Evolutionary conservation across 148 eudicot genomes (phyloP), one percentile per base, ranked within the genome.

Genomic region (Rhododendron ovatum): DNA sequence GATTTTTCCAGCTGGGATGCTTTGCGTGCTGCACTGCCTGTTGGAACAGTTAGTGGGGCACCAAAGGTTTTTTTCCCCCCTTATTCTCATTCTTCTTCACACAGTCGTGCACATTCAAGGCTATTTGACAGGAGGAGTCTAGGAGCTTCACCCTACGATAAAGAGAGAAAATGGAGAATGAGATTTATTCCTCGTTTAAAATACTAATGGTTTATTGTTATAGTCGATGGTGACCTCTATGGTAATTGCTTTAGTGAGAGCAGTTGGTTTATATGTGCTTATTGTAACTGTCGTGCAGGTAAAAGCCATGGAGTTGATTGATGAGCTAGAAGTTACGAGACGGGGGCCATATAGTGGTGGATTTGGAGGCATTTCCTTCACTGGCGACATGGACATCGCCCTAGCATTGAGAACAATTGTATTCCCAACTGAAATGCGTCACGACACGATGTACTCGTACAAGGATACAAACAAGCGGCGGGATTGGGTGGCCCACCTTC

Each of bases 331-430:
- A 92, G 96, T 93, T 78, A 91, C 94, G 4, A 93, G 98, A 85
- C 96, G 99, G 39, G 99, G 99, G 75, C 99, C 99, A 41, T 98
- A 98, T 53, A 94, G 99, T 77, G 99, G 99, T 53, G 99, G 99
- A 78, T 95, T 98, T 87, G 99, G 99, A 33, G 96, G 99, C 83
- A 98, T 98, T 83, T 98, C 99, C 45, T 98, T 93, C 87, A 43
- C 98, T 0, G 99, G 99, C n/a, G 97, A 95, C 85, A 94, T 98
- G 99, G 99, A 98, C 82, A 92, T 98, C 80, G 99, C 99, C 75
- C 94, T 98, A 15, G 97, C 98, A 47, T 84, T 98, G 87, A 94
- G 99, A 89, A 98, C 99, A 1, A 95, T 98, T 59, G 98, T 98
- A 33, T 98, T 98, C 91, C 91, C 98, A 39, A 94, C 98, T 26